These are phyloP conservation scores for Ramaria rubella DNA, from an alignment of 768 basidiomycete genomes.

Conservation along the genomic window DNA sequence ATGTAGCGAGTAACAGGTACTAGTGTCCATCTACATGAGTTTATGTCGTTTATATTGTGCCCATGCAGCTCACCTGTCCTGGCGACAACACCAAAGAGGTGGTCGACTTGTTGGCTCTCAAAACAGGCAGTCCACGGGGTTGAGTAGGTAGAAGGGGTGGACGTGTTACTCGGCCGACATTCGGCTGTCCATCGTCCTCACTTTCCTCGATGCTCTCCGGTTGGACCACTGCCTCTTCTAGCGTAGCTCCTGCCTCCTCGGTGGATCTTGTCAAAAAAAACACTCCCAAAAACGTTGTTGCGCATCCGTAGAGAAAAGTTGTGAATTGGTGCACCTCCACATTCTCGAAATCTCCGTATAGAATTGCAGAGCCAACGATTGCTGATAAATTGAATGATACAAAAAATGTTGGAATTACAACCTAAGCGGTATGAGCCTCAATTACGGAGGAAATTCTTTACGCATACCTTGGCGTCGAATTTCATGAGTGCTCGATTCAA, in stretches of 20 bases:
- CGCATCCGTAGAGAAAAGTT: constrained; percentile 82
- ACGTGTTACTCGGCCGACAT: background rate
- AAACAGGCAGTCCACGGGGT: background rate
- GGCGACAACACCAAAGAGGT: constrained; percentile 2
- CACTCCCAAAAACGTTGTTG: constrained; percentile 84
- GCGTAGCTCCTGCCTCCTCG: constrained; percentile 17
- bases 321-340: constrained; percentile 76
- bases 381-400: constrained; percentile 91
- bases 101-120: background rate
- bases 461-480: constrained; percentile 83
- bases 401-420: constrained; percentile 92
- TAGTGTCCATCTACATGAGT: background rate
- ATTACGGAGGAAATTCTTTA: background rate
- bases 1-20: constrained; percentile 7
- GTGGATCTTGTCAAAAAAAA: constrained; percentile 77
- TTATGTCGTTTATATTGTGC: no score
- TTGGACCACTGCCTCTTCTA: constrained; percentile 17
- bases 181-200: background rate
- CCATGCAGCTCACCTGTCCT: background rate
- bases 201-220: background rate
- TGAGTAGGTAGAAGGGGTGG: background rate
- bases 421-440: constrained; percentile 33
- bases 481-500: constrained; percentile 84
- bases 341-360: constrained; percentile 89
- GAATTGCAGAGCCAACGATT: constrained; percentile 85